Conservation (phyloP, 2,329 filamentous ascomycete species). For the Leptographium procerum region DNA sequence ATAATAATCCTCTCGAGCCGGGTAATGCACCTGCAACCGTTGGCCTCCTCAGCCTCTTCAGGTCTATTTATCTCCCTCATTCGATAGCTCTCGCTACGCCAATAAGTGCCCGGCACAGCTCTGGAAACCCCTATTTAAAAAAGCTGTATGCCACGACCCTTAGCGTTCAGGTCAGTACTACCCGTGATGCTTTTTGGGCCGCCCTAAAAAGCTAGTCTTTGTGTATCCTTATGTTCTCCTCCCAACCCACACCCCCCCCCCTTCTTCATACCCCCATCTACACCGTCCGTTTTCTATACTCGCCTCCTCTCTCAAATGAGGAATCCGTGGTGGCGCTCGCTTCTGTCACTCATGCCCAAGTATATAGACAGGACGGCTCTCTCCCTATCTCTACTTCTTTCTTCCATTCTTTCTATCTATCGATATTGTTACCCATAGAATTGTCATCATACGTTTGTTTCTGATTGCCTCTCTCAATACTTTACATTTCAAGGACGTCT, state of each 20-base stretch:
- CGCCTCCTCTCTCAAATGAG: background rate
- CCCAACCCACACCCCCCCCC: slow-evolving; percentile 3
- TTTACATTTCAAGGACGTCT: too few species aligned
- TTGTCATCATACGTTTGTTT: background rate
- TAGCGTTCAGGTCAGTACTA: background rate
- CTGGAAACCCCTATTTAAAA: background rate
- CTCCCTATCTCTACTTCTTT: background rate
- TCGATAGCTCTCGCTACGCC: background rate
- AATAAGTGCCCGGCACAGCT: background rate
- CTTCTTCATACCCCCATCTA: background rate
- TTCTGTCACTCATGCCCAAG: background rate
- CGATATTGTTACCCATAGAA: background rate
- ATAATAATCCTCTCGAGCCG: background rate
- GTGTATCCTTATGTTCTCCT: background rate
- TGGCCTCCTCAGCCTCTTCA: background rate
- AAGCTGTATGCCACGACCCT: background rate
- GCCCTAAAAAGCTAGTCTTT: background rate
- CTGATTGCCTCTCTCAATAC: background rate
- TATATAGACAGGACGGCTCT: slow-evolving; percentile 3
- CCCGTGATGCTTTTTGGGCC: slow-evolving; percentile 1
- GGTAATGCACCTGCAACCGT: background rate
- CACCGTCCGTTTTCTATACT: background rate
- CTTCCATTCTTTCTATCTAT: background rate
- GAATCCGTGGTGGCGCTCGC: background rate
- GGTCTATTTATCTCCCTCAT: background rate